Evolutionary conservation across 768 basidiomycete species (phyloP).

Genomic region (Russula sp.): DNA sequence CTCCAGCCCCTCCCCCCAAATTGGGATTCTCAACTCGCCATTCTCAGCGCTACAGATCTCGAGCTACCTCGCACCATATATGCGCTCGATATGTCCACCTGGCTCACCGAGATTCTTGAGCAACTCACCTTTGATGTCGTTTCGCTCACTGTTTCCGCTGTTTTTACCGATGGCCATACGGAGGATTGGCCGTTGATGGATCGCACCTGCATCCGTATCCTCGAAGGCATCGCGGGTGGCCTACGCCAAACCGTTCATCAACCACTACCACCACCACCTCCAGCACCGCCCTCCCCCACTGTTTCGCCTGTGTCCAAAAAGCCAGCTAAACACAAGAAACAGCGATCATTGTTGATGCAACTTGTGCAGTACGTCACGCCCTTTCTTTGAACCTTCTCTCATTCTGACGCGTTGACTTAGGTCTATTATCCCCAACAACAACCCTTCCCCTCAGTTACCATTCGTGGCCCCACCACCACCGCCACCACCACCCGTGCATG

Average conservation of each 20-base stretch:
- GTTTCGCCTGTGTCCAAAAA: slow-evolving; percentile 37
- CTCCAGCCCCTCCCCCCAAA: slow-evolving; percentile 46
- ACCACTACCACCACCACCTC: slow-evolving; percentile 39
- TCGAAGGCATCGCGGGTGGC: slow-evolving; percentile 52
- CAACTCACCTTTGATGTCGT: slow-evolving; percentile 63
- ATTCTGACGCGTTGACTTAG: slow-evolving; percentile 23
- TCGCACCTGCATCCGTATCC: slow-evolving; percentile 42
- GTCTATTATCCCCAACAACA: slow-evolving; percentile 23
- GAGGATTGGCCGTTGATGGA: slow-evolving; percentile 49
- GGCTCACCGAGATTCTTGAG: slow-evolving; percentile 51
- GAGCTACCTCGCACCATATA: slow-evolving; percentile 52
- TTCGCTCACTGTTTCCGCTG: slow-evolving; percentile 46
- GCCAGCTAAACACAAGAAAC: slow-evolving; percentile 58
- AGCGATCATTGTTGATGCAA: slow-evolving; percentile 67
- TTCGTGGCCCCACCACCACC: slow-evolving; percentile 17
- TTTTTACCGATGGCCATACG: slow-evolving; percentile 54
- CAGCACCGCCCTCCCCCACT: slow-evolving; percentile 21
- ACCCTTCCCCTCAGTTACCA: slow-evolving; percentile 8
- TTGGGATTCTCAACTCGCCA: slow-evolving; percentile 55
- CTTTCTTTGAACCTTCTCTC: background rate
- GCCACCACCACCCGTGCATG: slow-evolving; percentile 21
- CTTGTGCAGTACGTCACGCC: slow-evolving; percentile 53
- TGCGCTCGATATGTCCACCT: slow-evolving; percentile 58
- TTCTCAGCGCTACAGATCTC: slow-evolving; percentile 51
- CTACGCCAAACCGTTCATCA: slow-evolving; percentile 48